A percentile compares a stretch with the other conserved stretches of the same genome.
Conservation (phyloP, 2,329 filamentous ascomycete genomes). For the Aspergillus melleus region DNA sequence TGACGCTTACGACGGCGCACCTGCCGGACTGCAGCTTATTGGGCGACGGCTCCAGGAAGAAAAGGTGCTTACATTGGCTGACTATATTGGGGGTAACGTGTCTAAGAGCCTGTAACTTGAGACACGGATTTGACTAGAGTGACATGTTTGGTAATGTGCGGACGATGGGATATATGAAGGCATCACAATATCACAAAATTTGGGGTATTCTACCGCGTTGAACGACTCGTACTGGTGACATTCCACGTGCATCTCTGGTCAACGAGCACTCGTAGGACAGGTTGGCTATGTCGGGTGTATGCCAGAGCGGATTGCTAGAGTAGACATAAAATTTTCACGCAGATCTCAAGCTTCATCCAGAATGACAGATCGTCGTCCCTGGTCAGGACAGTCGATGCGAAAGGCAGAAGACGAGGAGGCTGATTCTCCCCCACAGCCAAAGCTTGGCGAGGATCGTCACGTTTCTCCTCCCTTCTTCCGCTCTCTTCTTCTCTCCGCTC, state of each 20-base stretch:
- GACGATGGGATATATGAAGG: no score
- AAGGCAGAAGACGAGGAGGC: background rate
- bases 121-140: background rate
- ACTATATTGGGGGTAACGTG: slow-evolving; percentile 35
- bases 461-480: slow-evolving; percentile 7
- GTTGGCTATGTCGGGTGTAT: background rate
- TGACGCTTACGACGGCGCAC: slow-evolving; percentile 49
- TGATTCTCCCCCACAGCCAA: slow-evolving; percentile 9
- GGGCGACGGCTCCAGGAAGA: slow-evolving; percentile 54
- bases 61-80: slow-evolving; percentile 49
- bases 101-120: background rate
- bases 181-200: background rate
- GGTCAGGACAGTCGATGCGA: background rate
- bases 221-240: background rate
- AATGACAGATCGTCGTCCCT: no score
- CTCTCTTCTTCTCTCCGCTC: slow-evolving; percentile 6
- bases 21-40: slow-evolving; percentile 51
- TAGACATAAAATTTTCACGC: no score
- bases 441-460: slow-evolving; percentile 18
- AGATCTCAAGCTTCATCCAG: no score
- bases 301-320: background rate
- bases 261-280: no score
- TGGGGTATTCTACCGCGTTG: background rate
- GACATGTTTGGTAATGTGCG: background rate
- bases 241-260: background rate